A percentile compares a stretch with the other conserved stretches of the same genome.
Evolutionary conservation across 1,284 basidiomycete genomes (phyloP).

Genomic region (Puccinia horiana): DNA sequence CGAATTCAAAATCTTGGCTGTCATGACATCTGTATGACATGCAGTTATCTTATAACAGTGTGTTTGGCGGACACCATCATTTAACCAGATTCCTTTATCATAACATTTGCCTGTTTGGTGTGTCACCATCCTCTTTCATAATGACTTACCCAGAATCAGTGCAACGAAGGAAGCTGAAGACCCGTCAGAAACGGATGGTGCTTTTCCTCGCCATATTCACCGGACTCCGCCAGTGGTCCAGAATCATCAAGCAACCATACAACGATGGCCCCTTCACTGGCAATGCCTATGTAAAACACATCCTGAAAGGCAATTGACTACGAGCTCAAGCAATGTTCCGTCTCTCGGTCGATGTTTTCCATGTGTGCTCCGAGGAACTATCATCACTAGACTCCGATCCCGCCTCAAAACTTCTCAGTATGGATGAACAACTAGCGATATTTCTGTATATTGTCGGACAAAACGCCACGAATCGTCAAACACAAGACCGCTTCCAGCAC

Average conservation of each 20-base stretch:
- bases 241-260: not conserved
- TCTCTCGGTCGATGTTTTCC: not conserved
- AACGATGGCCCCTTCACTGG: not conserved
- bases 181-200: not conserved
- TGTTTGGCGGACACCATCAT: too few species aligned
- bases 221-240: not conserved
- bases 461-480: conserved; percentile 21
- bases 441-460: conserved; percentile 10
- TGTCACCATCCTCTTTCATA: too few species aligned
- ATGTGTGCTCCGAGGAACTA: not conserved
- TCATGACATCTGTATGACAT: too few species aligned
- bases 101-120: too few species aligned
- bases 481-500: conserved; percentile 49
- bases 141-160: too few species aligned
- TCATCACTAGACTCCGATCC: not conserved
- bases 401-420: not conserved
- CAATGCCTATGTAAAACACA: not conserved
- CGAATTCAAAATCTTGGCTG: too few species aligned
- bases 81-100: too few species aligned
- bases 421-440: conserved; percentile 7
- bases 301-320: conserved; percentile 2
- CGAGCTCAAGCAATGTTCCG: conserved; percentile 6
- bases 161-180: too few species aligned
- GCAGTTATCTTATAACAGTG: too few species aligned
- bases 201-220: not conserved